Evolutionary conservation across 352 stramenopile genomes (phyloP), one percentile per base, ranked within the genome.

Genomic region (Globisporangium alternatum): DNA sequence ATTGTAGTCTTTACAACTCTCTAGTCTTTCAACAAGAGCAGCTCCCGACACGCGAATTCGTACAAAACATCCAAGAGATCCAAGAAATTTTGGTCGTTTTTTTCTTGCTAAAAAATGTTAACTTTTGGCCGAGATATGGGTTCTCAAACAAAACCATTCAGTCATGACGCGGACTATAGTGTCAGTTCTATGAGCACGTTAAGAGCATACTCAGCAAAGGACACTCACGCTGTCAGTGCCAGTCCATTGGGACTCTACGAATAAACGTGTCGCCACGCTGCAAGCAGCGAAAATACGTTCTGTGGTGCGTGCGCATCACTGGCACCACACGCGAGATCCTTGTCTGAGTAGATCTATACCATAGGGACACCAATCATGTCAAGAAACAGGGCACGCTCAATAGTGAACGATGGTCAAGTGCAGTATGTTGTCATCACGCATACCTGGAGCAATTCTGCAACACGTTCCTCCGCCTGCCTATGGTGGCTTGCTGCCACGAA

Each of bases 171-270:
- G n/a, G n/a, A n/a, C n/a, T n/a, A n/a, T n/a, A 51, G 9, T 30
- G n/a, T 43, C 15, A 49, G 21, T 9, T 33, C 2, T 35, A 22
- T 5, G 15, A 30, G 12, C 53, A 41, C 25, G 7, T 37, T 13
- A 22, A 6, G 15, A 21, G 7, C 22, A 21, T 13, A 33, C 4
- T 33, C 30, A 10, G 10, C 17, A 41, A 2, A 45, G 19, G 22
- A 7, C 25, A 60, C 76, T 33, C 52, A 86, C 79, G 77, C 47
- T 17, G 76, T 80, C 9, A 82, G 59, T 35, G 70, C 67, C 39
- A 79, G 48, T 12, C 79, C 79, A 37, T 68, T 79, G n/a, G 75
- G 71, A 56, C 72, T 85, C 79, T 77, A 88, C 9, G 66, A 74
- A 25, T 68, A 77, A 7, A 63, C 57, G 0, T 68, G 22, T 45